phyloP scores from a whole-genome alignment of 2,329 filamentous ascomycete genomes.

The Alternaria solani region DNA sequence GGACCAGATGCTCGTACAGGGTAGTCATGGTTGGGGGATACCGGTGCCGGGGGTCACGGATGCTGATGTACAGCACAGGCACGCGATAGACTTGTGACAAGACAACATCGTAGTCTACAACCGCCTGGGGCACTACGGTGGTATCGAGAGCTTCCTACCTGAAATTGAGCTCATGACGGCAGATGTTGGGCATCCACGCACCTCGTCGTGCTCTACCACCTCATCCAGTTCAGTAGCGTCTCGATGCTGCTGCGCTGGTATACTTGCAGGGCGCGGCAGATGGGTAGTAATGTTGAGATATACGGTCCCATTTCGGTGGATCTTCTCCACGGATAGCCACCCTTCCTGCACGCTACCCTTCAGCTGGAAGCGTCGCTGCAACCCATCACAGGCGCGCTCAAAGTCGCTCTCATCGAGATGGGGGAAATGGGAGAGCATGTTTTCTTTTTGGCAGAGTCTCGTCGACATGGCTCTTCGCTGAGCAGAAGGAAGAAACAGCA shows the following conservation, averaged over 20 bases:
- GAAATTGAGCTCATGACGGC: background rate
- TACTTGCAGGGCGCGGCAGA: conserved; percentile 8
- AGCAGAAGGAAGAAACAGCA: background rate
- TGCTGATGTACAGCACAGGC: conserved; percentile 54
- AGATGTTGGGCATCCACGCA: conserved; percentile 2
- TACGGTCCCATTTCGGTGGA: conserved; percentile 17
- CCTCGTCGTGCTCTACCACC: conserved; percentile 32
- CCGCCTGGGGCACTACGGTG: background rate
- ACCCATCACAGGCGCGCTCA: conserved; percentile 30
- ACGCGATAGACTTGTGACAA: conserved; percentile 56
- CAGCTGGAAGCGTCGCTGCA: conserved; percentile 28
- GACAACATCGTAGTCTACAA: conserved; percentile 53
- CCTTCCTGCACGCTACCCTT: conserved; percentile 25
- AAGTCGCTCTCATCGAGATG: conserved; percentile 42
- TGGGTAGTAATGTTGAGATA: conserved; percentile 36
- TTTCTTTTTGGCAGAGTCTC: background rate
- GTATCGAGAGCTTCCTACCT: conserved; percentile 28
- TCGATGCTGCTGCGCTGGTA: background rate
- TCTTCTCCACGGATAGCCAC: conserved; percentile 35
- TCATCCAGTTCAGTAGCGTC: conserved; percentile 15
- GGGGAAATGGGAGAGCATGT: conserved; percentile 36
- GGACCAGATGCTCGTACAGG: conserved; percentile 50
- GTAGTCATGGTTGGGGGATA: conserved; percentile 43
- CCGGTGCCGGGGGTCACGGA: conserved; percentile 38
- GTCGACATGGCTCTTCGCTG: background rate